Evolutionary conservation across 2,329 filamentous ascomycete species (phyloP), one percentile per base, ranked within the genome.

Genomic region (Raffaelea albimanens): DNA sequence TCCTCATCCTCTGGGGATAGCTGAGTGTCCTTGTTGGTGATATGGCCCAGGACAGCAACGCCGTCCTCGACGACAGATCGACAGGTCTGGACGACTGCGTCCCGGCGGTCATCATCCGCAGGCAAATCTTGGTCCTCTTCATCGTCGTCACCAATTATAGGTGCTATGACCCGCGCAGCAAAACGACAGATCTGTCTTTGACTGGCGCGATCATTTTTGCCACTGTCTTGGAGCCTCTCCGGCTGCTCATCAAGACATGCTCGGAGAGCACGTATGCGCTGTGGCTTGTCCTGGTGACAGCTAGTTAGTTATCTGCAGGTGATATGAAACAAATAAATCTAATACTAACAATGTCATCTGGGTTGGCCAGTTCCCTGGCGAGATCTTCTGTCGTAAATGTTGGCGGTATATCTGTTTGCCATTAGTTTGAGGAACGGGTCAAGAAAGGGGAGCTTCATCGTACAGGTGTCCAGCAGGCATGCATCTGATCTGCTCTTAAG

Each of bases 21-120:
- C 20, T 19, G 16, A 4, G 22, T 14, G 11, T 16, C 21, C 3
- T 36, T n/a, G 14, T 22, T 29, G 8, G 20, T 10, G 11, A 44
- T 2, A 25, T 10, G 13, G 11, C 43, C 40, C 29, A 61, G 41
- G 7, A 50, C 40, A 9, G 47, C 33, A 18, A 61, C 31, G 2
- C 52, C 56, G 13, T 49, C 40, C n/a, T 42, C 48, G 8, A 55
- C 53, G 2, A 52, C n/a, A 0, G 43, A 33, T 13, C 31, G 47
- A 25, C 54, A 55, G 29, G 51, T 47, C 1, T 18, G 40, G 22
- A 45, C 31, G 7, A 44, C 45, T 3, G 31, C 22, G n/a, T n/a
- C 41, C 9, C 44, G 25, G 36, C 29, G 43, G 46, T 29, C 25
- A 7, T 7, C 13, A 29, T 29, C 13, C 13, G 7, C 25, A 7